Percentiles rank a stretch among this genome's conserved stretches.
Conservation (phyloP, 2,329 filamentous ascomycete species). For the Beauveria caledonica region DNA sequence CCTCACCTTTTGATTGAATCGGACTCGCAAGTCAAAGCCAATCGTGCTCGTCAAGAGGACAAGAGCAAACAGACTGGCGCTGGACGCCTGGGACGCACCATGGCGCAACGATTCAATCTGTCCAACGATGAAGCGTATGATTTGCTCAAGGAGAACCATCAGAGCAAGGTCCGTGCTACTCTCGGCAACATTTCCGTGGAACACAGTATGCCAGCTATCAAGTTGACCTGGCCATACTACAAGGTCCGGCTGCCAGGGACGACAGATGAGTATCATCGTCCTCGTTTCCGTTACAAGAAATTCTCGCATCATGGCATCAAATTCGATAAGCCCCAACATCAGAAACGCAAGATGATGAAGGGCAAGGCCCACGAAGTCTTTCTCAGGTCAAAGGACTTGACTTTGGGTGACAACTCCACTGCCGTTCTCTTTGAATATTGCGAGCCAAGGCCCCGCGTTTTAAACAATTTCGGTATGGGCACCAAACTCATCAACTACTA, state of each 20-base stretch:
- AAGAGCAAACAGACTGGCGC: conserved; percentile 60
- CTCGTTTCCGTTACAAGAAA: conserved; percentile 63
- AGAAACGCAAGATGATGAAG: conserved; percentile 78
- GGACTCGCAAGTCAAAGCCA: conserved; percentile 53
- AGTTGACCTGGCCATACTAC: conserved; percentile 93
- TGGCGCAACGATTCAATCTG: conserved; percentile 82
- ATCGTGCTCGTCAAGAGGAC: conserved; percentile 47
- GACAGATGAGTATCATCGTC: conserved; percentile 76
- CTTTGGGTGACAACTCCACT: conserved; percentile 80
- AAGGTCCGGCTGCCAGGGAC: conserved; percentile 71
- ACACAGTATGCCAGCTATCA: conserved; percentile 84
- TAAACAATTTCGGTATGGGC: conserved; percentile 97
- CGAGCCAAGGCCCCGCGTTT: conserved; percentile 81
- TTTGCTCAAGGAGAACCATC: conserved; percentile 90
- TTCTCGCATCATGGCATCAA: conserved; percentile 59
- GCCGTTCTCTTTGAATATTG: conserved; percentile 90
- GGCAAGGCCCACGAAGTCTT: conserved; percentile 75
- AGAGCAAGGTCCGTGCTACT: conserved; percentile 89
- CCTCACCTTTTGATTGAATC: conserved; percentile 79
- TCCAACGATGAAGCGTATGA: conserved; percentile 97
- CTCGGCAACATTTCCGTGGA: conserved; percentile 89
- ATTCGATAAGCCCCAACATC: conserved; percentile 61
- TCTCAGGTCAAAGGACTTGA: conserved; percentile 70
- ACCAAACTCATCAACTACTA: conserved; percentile 96
- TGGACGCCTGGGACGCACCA: conserved; percentile 61